Conservation (phyloP, 805 yeast genomes). For the Starmera quercuum region DNA sequence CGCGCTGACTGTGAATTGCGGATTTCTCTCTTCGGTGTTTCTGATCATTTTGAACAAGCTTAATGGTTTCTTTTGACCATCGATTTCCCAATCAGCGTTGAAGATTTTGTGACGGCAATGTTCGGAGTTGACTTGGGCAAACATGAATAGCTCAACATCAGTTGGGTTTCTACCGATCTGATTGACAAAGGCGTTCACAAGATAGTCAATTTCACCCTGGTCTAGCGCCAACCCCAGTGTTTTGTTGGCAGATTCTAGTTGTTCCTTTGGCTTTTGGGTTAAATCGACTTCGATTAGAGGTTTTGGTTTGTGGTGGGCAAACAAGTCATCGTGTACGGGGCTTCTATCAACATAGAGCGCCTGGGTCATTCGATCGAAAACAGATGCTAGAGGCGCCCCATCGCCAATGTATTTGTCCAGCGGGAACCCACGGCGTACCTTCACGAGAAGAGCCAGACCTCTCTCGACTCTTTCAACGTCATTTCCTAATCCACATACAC, state of each 20-base stretch:
- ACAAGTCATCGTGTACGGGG: slow-evolving; percentile 66
- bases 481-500: slow-evolving; percentile 74
- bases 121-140: slow-evolving; percentile 98
- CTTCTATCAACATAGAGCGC: slow-evolving; percentile 45
- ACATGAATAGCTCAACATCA: slow-evolving; percentile 96
- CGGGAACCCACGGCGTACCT: slow-evolving; percentile 66
- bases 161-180: slow-evolving; percentile 84
- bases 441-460: slow-evolving; percentile 70
- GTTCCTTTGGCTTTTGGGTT: slow-evolving; percentile 40
- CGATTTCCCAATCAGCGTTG: slow-evolving; percentile 97
- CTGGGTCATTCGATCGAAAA: slow-evolving; percentile 96
- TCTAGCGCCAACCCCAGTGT: slow-evolving; percentile 92
- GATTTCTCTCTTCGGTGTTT: slow-evolving; percentile 78
- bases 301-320: slow-evolving; percentile 72
- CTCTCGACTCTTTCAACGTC: slow-evolving; percentile 83
- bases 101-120: slow-evolving; percentile 99
- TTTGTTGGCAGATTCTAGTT: slow-evolving; percentile 69
- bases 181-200: slow-evolving; percentile 73
- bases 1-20: slow-evolving; percentile 83
- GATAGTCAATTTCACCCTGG: slow-evolving; percentile 84
- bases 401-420: slow-evolving; percentile 45
- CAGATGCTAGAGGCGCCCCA: slow-evolving; percentile 55
- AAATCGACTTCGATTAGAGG: slow-evolving; percentile 74
- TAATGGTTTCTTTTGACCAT: slow-evolving; percentile 63
- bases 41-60: slow-evolving; percentile 91